Evolutionary conservation across 169 alveolate genomes (phyloP), one percentile per base, ranked within the genome.

Genomic region (Plasmodium gonderi): DNA sequence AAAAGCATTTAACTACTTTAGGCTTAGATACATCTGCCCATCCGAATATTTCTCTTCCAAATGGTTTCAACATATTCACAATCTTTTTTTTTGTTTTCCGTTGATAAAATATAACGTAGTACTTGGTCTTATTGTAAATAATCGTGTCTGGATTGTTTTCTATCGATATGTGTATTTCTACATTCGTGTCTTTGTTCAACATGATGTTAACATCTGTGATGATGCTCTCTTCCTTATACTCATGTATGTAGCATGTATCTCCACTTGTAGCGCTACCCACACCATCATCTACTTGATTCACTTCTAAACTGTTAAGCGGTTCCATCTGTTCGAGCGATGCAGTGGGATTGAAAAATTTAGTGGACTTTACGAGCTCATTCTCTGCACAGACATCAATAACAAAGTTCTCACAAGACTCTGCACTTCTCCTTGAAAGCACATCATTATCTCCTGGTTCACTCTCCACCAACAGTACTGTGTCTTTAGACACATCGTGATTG

Each of bases 21-120:
- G 92, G 92, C n/a, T 83, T 83, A 0, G 78, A 83, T 8, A 72
- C 77, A 5, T 83, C 92, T 0, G 92, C 17, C 92, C 92, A 83
- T 47, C 92, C 92, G 29, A 83, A 83, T 12, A 83, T 83, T 36
- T 83, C 92, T 72, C 77, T 47, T 3, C 77, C 85, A 72, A 44
- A 72, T 9, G 92, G 92, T 40, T 83, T 69, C 45, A 83, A 72
- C 2, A 83, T 4, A 20, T 83, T 83, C 4, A 83, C 77, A 0
- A 83, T 83, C 64, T 83, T 83, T 36, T 83, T 83, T 29, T 83
- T 83, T 2, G 92, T 83, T 40, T 83, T 83, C 29, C 85, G 33
- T 69, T 83, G 92, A 60, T 69, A 83, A 83, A 47, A 83, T 69
- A 83, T 74, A 40, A 83, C 11, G 5, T 74, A 72, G n/a, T 83